Evolutionary conservation across 2,329 filamentous ascomycete species (phyloP).

Genomic region (Calonectria hawksworthii): DNA sequence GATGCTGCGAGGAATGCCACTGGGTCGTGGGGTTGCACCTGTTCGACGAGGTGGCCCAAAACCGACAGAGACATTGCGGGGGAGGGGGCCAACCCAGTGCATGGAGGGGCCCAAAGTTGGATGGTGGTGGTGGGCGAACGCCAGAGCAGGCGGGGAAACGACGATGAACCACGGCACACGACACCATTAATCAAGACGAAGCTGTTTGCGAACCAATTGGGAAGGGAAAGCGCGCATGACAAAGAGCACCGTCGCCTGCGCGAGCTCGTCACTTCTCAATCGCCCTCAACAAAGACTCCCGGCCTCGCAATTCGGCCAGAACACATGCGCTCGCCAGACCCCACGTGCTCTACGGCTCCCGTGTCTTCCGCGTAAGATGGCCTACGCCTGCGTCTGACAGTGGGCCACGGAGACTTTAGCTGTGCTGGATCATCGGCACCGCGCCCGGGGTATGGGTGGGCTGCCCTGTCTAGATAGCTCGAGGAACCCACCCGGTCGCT

Average conservation of each 20-base stretch:
- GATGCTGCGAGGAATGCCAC: background rate
- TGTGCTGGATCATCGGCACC: constrained; percentile 13
- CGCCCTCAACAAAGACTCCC: background rate
- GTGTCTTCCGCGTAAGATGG: background rate
- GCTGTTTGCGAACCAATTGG: constrained; percentile 7
- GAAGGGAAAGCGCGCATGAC: background rate
- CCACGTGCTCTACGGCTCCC: constrained; percentile 28
- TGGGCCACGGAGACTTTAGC: constrained; percentile 11
- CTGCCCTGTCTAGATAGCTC: background rate
- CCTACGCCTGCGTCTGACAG: constrained; percentile 3
- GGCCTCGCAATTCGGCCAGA: constrained; percentile 12
- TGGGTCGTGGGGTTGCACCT: constrained; percentile 22
- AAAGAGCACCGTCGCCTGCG: background rate
- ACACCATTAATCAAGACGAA: constrained; percentile 19
- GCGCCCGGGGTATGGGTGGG: background rate
- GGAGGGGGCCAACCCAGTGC: constrained; percentile 17
- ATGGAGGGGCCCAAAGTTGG: background rate
- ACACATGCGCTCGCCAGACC: constrained; percentile 2
- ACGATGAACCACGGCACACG: constrained; percentile 3
- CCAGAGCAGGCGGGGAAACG: constrained; percentile 13
- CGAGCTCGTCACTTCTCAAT: background rate
- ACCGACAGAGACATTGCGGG: constrained; percentile 25
- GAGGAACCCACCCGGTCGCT: background rate
- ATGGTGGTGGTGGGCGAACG: constrained; percentile 4
- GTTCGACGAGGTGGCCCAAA: constrained; percentile 1